These are phyloP conservation scores for Pichia insulana DNA, from an alignment of 805 yeast genomes.

Conservation along the genomic window DNA sequence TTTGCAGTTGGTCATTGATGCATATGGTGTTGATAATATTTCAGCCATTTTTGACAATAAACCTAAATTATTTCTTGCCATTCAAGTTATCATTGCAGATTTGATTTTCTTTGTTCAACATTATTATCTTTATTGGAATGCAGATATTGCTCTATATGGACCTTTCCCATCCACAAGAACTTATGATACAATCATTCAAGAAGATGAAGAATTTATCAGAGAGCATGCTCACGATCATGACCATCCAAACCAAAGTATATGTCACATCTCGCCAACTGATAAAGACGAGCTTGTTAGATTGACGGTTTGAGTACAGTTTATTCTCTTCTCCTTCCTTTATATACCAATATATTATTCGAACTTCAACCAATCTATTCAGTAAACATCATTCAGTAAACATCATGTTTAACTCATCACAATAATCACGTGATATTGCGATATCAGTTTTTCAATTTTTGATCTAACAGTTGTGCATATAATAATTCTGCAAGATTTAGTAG, in stretches of 20 bases:
- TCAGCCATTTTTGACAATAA: slow-evolving; percentile 22
- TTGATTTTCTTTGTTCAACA: slow-evolving; percentile 27
- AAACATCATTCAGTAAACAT: no score
- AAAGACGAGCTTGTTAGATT: slow-evolving; percentile 23
- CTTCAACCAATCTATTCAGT: no score
- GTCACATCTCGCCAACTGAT: slow-evolving; percentile 15
- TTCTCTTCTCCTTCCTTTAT: neutral
- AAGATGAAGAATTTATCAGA: slow-evolving; percentile 25
- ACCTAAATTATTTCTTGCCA: slow-evolving; percentile 26
- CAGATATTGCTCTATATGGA: slow-evolving; percentile 19
- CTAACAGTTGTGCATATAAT: no score
- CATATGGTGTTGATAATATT: slow-evolving; percentile 18
- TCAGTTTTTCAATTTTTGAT: no score
- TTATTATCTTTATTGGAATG: slow-evolving; percentile 23
- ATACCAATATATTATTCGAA: neutral
- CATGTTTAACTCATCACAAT: no score
- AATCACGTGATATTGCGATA: no score
- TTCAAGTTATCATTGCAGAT: slow-evolving; percentile 26
- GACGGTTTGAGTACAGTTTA: slow-evolving; percentile 5
- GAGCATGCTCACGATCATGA: slow-evolving; percentile 29
- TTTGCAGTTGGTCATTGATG: slow-evolving; percentile 25
- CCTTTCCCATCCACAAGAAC: slow-evolving; percentile 10
- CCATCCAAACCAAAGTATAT: slow-evolving; percentile 10
- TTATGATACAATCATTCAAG: slow-evolving; percentile 20
- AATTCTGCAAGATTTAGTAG: no score